These are phyloP conservation scores for Petrea volubilis DNA, from an alignment of 257 asterid genomes.

Conservation along the genomic window DNA sequence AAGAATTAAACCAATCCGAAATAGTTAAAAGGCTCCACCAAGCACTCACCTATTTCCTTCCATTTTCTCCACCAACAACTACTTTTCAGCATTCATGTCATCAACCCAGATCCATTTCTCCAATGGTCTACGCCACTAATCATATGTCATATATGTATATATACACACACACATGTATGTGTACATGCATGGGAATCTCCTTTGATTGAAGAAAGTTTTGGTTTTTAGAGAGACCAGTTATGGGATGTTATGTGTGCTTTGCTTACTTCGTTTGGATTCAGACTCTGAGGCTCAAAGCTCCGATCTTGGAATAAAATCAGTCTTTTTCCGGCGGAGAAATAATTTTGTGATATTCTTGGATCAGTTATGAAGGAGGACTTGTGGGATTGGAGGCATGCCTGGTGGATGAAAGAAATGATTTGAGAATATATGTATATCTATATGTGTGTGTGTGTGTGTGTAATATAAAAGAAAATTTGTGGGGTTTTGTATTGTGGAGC, in stretches of 20 bases:
- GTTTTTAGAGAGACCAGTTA: background rate
- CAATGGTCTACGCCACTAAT: slow-evolving; percentile 4
- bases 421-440: slow-evolving; percentile 2
- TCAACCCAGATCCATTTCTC: slow-evolving; percentile 41
- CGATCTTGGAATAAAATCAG: slow-evolving; percentile 25
- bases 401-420: slow-evolving; percentile 30
- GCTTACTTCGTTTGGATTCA: slow-evolving; percentile 20
- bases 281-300: slow-evolving; percentile 21
- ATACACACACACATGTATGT: background rate
- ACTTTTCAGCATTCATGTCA: slow-evolving; percentile 33
- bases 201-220: slow-evolving; percentile 16
- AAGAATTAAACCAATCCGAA: slow-evolving; percentile 22
- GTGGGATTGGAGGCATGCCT: slow-evolving; percentile 40
- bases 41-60: slow-evolving; percentile 28
- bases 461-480: background rate
- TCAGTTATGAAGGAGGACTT: slow-evolving; percentile 27
- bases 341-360: background rate
- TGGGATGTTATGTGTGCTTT: slow-evolving; percentile 19
- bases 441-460: background rate
- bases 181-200: slow-evolving; percentile 26
- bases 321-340: background rate
- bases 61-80: slow-evolving; percentile 44
- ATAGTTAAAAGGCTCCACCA: slow-evolving; percentile 39
- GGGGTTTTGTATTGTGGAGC: slow-evolving; percentile 2
- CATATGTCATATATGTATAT: background rate